phyloP scores from a whole-genome alignment of 2,329 filamentous ascomycete species.

The Aspergillus ibericus region DNA sequence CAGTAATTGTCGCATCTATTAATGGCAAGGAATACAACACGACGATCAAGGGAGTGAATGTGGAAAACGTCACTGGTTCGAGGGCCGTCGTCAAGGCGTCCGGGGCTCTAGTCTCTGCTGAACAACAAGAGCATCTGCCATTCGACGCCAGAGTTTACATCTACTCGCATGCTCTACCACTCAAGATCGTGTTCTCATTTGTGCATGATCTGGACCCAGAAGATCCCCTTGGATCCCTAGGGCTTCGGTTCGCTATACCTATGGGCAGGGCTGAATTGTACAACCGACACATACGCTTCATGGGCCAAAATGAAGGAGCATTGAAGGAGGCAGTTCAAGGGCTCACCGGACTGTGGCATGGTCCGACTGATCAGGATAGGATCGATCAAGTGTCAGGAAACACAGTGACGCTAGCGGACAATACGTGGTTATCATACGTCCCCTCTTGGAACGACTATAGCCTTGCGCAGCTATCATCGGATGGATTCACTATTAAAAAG shows the following conservation, averaged over 20 bases:
- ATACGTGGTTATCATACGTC: slow-evolving; percentile 52
- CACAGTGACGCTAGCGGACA: slow-evolving; percentile 45
- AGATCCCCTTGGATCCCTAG: slow-evolving; percentile 29
- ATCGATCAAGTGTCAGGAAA: slow-evolving; percentile 32
- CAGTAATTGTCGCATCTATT: too few species aligned
- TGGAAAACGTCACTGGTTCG: too few species aligned
- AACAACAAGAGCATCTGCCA: too few species aligned
- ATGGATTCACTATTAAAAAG: slow-evolving; percentile 63
- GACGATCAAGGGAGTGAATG: too few species aligned
- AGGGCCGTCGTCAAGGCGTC: too few species aligned
- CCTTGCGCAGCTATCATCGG: slow-evolving; percentile 58
- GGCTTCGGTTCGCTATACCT: slow-evolving; percentile 43
- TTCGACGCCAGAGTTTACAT: background rate
- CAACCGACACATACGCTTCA: slow-evolving; percentile 60
- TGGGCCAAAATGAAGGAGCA: slow-evolving; percentile 56
- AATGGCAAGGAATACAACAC: too few species aligned
- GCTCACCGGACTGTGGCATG: slow-evolving; percentile 57
- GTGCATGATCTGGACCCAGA: background rate
- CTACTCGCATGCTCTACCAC: background rate
- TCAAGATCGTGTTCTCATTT: background rate
- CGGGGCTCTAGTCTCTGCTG: too few species aligned
- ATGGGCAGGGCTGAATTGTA: slow-evolving; percentile 55
- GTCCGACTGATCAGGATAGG: slow-evolving; percentile 36
- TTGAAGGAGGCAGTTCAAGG: slow-evolving; percentile 61
- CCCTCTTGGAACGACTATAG: slow-evolving; percentile 61